A percentile compares a stretch with the other conserved stretches of the same genome.
Conservation (phyloP, 2,329 filamentous ascomycete genomes). For the Coleophoma eucalyptorum region DNA sequence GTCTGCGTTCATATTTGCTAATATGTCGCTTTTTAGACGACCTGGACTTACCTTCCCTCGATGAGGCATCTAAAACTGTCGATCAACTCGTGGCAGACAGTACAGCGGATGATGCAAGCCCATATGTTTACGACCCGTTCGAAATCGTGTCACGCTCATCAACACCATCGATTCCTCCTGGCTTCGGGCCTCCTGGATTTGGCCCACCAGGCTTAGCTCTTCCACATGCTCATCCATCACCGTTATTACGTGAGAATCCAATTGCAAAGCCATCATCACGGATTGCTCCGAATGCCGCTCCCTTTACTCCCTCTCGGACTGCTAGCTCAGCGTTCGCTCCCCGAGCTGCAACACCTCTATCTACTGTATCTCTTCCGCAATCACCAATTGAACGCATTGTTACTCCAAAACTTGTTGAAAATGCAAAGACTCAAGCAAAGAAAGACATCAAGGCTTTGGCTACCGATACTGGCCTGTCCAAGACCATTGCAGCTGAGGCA, state of each 20-base stretch:
- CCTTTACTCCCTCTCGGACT: constrained; percentile 22
- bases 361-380: constrained; percentile 21
- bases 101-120: constrained; percentile 15
- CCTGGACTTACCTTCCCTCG: constrained; percentile 51
- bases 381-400: constrained; percentile 9
- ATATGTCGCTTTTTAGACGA: constrained; percentile 47
- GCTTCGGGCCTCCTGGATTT: constrained; percentile 37
- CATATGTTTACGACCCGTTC: constrained; percentile 11
- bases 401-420: constrained; percentile 4
- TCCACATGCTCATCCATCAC: constrained; percentile 33
- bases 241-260: constrained; percentile 18
- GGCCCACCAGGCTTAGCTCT: constrained; percentile 11
- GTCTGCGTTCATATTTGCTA: constrained; percentile 12
- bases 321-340: constrained; percentile 13
- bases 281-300: constrained; percentile 21
- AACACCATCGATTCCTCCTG: constrained; percentile 42
- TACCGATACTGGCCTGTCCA: constrained; percentile 41
- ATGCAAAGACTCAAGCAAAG: constrained; percentile 30
- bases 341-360: constrained; percentile 21
- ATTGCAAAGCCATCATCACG: constrained; percentile 17
- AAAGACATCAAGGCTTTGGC: constrained; percentile 42
- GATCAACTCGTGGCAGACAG: constrained; percentile 65
- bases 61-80: constrained; percentile 59
- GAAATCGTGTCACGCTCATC: constrained; percentile 22
- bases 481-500: constrained; percentile 33